A percentile compares a stretch with the other conserved stretches of the same genome.
Conservation (phyloP, 306 rosid species). For the Parietaria judaica region DNA sequence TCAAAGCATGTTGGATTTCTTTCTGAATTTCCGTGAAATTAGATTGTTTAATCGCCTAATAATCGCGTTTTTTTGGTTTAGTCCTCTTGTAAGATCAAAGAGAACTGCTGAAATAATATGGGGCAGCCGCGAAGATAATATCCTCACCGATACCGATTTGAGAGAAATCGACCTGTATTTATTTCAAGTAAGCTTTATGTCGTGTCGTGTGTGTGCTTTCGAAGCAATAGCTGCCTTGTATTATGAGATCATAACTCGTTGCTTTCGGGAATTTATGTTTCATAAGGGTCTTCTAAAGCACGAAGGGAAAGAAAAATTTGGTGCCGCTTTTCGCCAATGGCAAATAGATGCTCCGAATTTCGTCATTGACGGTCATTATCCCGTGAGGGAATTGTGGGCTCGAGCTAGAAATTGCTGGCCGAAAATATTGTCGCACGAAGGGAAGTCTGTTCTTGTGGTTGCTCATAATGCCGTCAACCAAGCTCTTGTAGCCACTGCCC, state of each 20-base stretch:
- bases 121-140: slow-evolving; percentile 47
- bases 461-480: slow-evolving; percentile 99
- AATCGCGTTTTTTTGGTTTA: slow-evolving; percentile 12
- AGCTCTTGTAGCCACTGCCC: slow-evolving; percentile 91
- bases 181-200: slow-evolving; percentile 57
- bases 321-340: slow-evolving; percentile 72
- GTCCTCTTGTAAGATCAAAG: slow-evolving; percentile 75
- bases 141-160: slow-evolving; percentile 51
- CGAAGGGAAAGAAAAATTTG: slow-evolving; percentile 74
- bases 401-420: slow-evolving; percentile 81
- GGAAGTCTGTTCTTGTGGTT: slow-evolving; percentile 84
- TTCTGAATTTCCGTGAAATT: not conserved
- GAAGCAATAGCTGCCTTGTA: not conserved
- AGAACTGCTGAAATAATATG: slow-evolving; percentile 89
- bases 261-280: slow-evolving; percentile 18
- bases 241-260: slow-evolving; percentile 1
- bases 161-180: slow-evolving; percentile 91
- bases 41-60: too few relatives aligned
- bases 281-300: slow-evolving; percentile 76
- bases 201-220: not conserved
- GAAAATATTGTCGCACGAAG: slow-evolving; percentile 64
- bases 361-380: slow-evolving; percentile 82
- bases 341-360: slow-evolving; percentile 77
- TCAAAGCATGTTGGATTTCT: not conserved
- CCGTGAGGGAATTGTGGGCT: slow-evolving; percentile 85